Base-by-base conservation (phyloP, 1,139 yeast genomes). In the Geotrichum cucujoidarum region DNA sequence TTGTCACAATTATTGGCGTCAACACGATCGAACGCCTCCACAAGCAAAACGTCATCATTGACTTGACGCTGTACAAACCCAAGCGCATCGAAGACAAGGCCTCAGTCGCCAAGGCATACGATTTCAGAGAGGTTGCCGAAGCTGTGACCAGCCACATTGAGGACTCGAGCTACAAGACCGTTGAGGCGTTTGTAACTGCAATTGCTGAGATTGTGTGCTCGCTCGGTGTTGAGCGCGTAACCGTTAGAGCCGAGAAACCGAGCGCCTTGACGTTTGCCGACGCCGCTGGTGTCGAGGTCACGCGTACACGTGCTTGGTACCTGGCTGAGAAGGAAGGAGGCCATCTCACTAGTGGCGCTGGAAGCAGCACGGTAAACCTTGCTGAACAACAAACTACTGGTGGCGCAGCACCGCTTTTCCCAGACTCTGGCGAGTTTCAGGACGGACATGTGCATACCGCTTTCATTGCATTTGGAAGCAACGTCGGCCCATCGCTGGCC, bases 401-500 rank as follows among this genome's bases (percentile, higher is more conserved):
- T n/a, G n/a, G n/a, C n/a, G 29, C 27, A 4, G 40, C 30, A n/a
- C 40, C 45, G 11, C 14, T 42, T n/a, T 42, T 42, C 20, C 45
- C 45, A 1, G 49, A 46, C 13, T 35, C 34, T 17, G 42, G 35
- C 7, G 38, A 40, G 3, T 30, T 30, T 7, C 45, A 21, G 2
- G 46, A 47, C 10, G 45, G 50, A n/a, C 55, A 52, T 6, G 22
- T 29, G 18, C 89, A 85, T 59, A 72, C 70, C 0, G 95, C 80
- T 0, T 89, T 71, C 62, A 65, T 92, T 48, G 96, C 97, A 0
- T 84, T 92, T 69, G 99, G 99, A 0, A 81, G 95, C 17, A 92
- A 92, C 59, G 69, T 77, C 43, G 97, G 97, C 0, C 72, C 84
- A 55, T 83, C 83, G 43, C 63, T 87, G 6, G 64, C 64, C 2